phyloP scores from a whole-genome alignment of 1,284 basidiomycete species.

The Ustilago curta region DNA sequence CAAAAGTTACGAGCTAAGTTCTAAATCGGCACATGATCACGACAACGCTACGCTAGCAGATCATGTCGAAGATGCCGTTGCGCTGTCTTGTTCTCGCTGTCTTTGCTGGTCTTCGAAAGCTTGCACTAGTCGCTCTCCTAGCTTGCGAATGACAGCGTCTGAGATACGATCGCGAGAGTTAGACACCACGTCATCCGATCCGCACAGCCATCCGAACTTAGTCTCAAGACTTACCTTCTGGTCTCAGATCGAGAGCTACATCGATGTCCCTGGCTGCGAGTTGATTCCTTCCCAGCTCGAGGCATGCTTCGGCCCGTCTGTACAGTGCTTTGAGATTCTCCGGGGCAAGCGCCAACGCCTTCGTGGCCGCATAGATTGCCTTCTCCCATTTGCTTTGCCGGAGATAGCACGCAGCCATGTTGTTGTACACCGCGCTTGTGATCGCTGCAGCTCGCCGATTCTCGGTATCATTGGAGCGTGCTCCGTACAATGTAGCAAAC shows the following conservation, averaged over 20 bases:
- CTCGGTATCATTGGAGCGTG: constrained; percentile 34
- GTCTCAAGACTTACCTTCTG: constrained; percentile 23
- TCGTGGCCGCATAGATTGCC: constrained; percentile 37
- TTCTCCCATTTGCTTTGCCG: constrained; percentile 43
- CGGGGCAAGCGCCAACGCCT: constrained; percentile 33
- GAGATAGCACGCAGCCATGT: constrained; percentile 53
- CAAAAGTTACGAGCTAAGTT: no score
- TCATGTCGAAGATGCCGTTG: constrained; percentile 5
- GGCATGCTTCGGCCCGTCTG: constrained; percentile 38
- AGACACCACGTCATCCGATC: neutral
- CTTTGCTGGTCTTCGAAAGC: constrained; percentile 32
- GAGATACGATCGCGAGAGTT: neutral
- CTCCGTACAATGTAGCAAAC: constrained; percentile 44
- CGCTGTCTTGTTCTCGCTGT: constrained; percentile 5
- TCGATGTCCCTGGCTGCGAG: constrained; percentile 48
- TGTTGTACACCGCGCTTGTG: constrained; percentile 47
- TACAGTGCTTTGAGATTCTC: constrained; percentile 56
- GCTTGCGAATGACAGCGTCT: constrained; percentile 43
- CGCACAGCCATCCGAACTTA: neutral
- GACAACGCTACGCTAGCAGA: neutral
- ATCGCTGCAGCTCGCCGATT: constrained; percentile 37
- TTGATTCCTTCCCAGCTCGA: constrained; percentile 36
- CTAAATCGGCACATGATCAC: no score
- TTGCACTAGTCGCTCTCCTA: constrained; percentile 38
- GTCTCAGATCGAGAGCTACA: constrained; percentile 37